A percentile compares a stretch with the other conserved stretches of the same genome.
phyloP scores from a whole-genome alignment of 176 grass and related monocot genomes.

The Musa acuminata region DNA sequence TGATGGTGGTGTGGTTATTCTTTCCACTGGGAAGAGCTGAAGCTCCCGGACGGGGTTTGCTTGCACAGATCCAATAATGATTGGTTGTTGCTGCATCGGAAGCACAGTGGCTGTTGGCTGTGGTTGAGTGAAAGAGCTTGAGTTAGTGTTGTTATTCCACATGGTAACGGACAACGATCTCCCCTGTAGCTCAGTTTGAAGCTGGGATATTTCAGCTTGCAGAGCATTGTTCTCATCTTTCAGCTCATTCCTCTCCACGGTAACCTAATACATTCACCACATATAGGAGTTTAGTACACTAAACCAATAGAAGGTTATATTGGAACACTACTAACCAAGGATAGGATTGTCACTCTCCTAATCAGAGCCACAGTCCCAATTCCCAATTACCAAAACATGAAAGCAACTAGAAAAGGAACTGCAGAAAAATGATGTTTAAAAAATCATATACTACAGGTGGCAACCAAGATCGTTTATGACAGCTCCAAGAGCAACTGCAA shows the following conservation, averaged over 20 bases:
- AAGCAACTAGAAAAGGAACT: neutral
- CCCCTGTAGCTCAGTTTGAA: constrained; percentile 38
- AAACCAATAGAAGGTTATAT: neutral
- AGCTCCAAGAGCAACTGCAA: neutral
- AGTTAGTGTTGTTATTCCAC: constrained; percentile 4
- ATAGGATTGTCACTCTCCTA: neutral
- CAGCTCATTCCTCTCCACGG: constrained; percentile 52
- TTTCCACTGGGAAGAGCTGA: constrained; percentile 52
- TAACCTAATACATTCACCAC: constrained; percentile 27
- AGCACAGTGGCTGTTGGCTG: constrained; percentile 12
- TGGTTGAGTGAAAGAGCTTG: constrained; percentile 8
- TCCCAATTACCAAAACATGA: neutral
- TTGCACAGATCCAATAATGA: constrained; percentile 17
- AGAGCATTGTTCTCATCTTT: constrained; percentile 55
- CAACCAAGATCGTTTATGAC: neutral
- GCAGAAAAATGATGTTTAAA: neutral
- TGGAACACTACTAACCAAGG: neutral
- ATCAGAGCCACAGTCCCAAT: neutral
- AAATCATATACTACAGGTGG: neutral
- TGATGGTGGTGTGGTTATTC: constrained; percentile 7
- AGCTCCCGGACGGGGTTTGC: constrained; percentile 33
- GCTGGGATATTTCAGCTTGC: constrained; percentile 33
- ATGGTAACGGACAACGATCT: constrained; percentile 18
- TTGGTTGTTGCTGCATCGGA: constrained; percentile 20
- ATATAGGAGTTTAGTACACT: neutral